A percentile compares a stretch with the other conserved stretches of the same genome.
phyloP scores from a whole-genome alignment of 345 rosid genomes.

The Acer negundo region DNA sequence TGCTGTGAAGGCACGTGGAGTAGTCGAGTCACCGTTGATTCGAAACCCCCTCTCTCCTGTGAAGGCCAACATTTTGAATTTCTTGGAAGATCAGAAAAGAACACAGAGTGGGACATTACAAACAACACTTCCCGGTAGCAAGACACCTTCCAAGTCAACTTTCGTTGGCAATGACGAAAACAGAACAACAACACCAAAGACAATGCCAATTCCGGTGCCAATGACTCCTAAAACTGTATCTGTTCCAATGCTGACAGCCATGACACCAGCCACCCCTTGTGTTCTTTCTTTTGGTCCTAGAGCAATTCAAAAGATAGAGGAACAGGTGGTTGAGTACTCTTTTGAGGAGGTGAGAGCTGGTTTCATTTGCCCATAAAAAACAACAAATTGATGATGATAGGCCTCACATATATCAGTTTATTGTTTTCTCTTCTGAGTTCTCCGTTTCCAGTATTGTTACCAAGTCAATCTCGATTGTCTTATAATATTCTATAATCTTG shows the following conservation, averaged over 20 bases:
- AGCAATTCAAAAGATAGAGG: constrained; percentile 17
- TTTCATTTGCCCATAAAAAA: constrained; percentile 13
- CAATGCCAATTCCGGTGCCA: constrained; percentile 38
- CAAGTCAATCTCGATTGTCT: constrained; percentile 15
- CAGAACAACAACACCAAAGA: constrained; percentile 37
- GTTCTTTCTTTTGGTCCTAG: constrained; percentile 13
- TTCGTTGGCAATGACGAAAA: constrained; percentile 33
- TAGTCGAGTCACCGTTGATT: constrained; percentile 29
- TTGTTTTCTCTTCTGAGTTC: neutral
- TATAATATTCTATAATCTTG: neutral
- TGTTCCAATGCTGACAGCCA: constrained; percentile 56
- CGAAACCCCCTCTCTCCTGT: constrained; percentile 71
- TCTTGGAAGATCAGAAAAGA: constrained; percentile 40
- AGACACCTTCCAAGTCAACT: constrained; percentile 27
- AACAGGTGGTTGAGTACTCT: constrained; percentile 34
- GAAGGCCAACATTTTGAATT: constrained; percentile 45
- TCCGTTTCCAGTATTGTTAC: neutral
- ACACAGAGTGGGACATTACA: constrained; percentile 24
- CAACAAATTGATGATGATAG: neutral
- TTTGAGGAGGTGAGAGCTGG: constrained; percentile 56
- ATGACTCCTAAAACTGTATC: constrained; percentile 50
- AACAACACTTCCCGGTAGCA: constrained; percentile 17
- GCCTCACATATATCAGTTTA: neutral
- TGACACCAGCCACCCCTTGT: constrained; percentile 59
- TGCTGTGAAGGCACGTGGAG: constrained; percentile 28